Percentiles rank a stretch among this genome's conserved stretches.
Evolutionary conservation across 768 basidiomycete genomes (phyloP).

Genomic region (Boletellus ananas): DNA sequence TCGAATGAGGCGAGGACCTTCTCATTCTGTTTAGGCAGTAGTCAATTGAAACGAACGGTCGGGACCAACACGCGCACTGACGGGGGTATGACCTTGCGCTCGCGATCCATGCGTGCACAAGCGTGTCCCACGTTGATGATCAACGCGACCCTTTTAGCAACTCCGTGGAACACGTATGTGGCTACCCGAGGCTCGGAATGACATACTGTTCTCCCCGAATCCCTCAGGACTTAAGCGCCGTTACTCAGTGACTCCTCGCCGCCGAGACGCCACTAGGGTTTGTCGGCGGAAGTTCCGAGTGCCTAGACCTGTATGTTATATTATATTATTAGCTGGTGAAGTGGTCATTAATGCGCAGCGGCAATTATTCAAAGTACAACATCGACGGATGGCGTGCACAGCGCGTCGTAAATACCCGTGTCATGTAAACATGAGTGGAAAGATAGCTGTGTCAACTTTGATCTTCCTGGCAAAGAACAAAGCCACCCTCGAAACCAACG

Average conservation of each 20-base stretch:
- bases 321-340: constrained; percentile 5
- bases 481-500: constrained; percentile 50
- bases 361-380: constrained; percentile 13
- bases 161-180: background rate
- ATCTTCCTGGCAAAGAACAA: constrained; percentile 39
- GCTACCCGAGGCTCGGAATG: constrained; percentile 13
- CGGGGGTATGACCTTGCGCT: background rate
- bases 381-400: constrained; percentile 6
- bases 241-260: constrained; percentile 3
- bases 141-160: constrained; percentile 4
- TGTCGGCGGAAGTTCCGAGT: background rate
- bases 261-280: constrained; percentile 1
- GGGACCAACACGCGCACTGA: background rate
- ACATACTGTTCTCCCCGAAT: background rate
- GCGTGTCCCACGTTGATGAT: constrained; percentile 10
- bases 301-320: background rate
- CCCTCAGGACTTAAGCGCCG: background rate
- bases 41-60: constrained; percentile 3
- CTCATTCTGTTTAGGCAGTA: constrained; percentile 1
- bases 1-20: background rate
- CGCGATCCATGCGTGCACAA: background rate
- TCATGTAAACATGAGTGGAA: constrained; percentile 12
- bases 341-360: constrained; percentile 12
- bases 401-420: constrained; percentile 13
- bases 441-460: constrained; percentile 13